A percentile compares a stretch with the other conserved stretches of the same genome.
These are phyloP conservation scores for Balansia obtecta DNA, from an alignment of 2,329 filamentous ascomycete genomes.

Conservation along the genomic window DNA sequence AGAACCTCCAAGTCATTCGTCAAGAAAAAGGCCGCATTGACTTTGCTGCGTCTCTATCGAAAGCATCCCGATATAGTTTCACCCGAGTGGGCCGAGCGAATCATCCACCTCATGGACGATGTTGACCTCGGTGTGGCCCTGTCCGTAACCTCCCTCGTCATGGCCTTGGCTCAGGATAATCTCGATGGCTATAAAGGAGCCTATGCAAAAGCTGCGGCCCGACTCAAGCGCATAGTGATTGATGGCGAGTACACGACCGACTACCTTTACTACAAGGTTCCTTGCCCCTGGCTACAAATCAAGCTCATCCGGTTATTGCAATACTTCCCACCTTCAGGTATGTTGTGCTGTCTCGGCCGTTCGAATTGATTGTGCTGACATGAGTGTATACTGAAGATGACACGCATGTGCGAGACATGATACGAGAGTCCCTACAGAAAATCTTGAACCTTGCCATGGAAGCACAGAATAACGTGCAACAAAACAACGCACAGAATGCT, in stretches of 20 bases:
- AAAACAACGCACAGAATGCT: slow-evolving; percentile 97
- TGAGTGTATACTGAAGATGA: slow-evolving; percentile 50
- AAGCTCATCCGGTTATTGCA: slow-evolving; percentile 86
- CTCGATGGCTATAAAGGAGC: slow-evolving; percentile 89
- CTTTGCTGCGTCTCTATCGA: slow-evolving; percentile 81
- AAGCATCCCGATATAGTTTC: slow-evolving; percentile 92
- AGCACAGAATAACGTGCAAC: slow-evolving; percentile 94
- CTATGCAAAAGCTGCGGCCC: slow-evolving; percentile 84
- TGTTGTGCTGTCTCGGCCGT: slow-evolving; percentile 11
- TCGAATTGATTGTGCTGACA: background rate
- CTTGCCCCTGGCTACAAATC: slow-evolving; percentile 95
- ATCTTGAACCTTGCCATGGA: slow-evolving; percentile 88
- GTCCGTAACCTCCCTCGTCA: slow-evolving; percentile 90
- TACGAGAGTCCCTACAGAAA: slow-evolving; percentile 80
- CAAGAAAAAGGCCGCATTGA: slow-evolving; percentile 97
- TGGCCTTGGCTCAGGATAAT: slow-evolving; percentile 87
- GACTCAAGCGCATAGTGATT: slow-evolving; percentile 79
- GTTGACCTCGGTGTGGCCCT: slow-evolving; percentile 85
- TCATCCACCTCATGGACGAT: slow-evolving; percentile 98
- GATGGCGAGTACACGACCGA: slow-evolving; percentile 82
- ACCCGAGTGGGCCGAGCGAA: slow-evolving; percentile 92
- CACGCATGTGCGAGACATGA: slow-evolving; percentile 79
- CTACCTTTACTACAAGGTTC: slow-evolving; percentile 99
- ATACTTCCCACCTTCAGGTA: slow-evolving; percentile 90
- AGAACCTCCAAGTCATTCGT: slow-evolving; percentile 84